phyloP scores from a whole-genome alignment of 108 stramenopile species.

The Mediolabrus comicus region DNA sequence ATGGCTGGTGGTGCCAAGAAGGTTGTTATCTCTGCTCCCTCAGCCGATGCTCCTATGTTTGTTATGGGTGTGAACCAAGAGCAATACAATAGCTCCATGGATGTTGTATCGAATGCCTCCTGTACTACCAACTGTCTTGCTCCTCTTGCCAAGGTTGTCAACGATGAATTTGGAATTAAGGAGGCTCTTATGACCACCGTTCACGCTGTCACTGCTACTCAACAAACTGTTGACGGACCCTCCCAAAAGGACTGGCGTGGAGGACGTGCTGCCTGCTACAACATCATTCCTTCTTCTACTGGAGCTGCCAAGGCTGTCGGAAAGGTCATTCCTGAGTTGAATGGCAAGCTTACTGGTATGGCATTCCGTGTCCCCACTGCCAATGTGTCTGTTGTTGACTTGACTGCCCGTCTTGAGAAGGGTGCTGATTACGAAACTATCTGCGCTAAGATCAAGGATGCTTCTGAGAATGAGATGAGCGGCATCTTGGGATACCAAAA shows the following conservation, averaged over 20 bases:
- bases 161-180: constrained; percentile 96
- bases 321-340: constrained; percentile 95
- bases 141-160: constrained; percentile 97
- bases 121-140: constrained; percentile 99
- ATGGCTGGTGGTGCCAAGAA: constrained; percentile 95
- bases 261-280: constrained; percentile 96
- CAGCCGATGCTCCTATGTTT: constrained; percentile 97
- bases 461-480: constrained; percentile 91
- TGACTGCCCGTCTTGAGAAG: constrained; percentile 92
- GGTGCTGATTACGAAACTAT: constrained; percentile 94
- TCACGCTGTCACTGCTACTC: constrained; percentile 98
- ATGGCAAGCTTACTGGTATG: constrained; percentile 99
- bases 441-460: constrained; percentile 94
- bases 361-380: constrained; percentile 99
- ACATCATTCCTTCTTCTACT: constrained; percentile 97
- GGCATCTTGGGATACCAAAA: constrained; percentile 96
- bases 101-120: constrained; percentile 98
- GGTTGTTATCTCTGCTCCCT: constrained; percentile 97
- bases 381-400: constrained; percentile 98
- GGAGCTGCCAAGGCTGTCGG: constrained; percentile 97
- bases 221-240: constrained; percentile 97
- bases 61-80: constrained; percentile 97
- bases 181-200: constrained; percentile 99
- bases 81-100: constrained; percentile 87
- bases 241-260: constrained; percentile 99